phyloP scores from a whole-genome alignment of 1,139 yeast genomes.

The Lodderomyces beijingensis region DNA sequence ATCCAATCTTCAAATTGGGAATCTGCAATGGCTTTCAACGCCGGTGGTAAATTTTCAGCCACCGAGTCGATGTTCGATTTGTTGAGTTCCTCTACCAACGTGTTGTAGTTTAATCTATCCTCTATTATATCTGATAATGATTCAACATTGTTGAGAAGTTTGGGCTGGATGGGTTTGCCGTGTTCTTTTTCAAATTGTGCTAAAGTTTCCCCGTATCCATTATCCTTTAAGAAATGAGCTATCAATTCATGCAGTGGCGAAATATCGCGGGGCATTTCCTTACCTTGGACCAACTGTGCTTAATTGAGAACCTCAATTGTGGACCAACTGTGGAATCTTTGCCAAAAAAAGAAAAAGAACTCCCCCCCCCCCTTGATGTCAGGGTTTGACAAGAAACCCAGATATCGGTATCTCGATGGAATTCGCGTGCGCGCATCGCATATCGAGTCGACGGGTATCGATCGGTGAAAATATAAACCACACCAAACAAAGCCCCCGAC shows the following conservation, averaged over 20 bases:
- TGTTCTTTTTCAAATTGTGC: slow-evolving; percentile 45
- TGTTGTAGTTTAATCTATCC: slow-evolving; percentile 43
- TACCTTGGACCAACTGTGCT: too few species aligned
- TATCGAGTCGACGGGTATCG: too few species aligned
- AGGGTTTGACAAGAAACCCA: too few species aligned
- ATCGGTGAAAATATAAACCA: too few species aligned
- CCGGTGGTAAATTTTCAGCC: slow-evolving; percentile 9
- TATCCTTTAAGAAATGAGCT: slow-evolving; percentile 51
- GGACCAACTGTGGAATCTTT: too few species aligned
- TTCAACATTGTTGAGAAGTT: slow-evolving; percentile 25
- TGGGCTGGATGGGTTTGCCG: slow-evolving; percentile 28
- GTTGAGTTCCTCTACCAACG: slow-evolving; percentile 12
- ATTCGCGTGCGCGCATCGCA: too few species aligned
- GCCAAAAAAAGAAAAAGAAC: too few species aligned
- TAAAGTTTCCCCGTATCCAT: slow-evolving; percentile 45
- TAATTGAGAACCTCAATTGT: too few species aligned
- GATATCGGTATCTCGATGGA: too few species aligned
- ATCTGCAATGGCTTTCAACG: slow-evolving; percentile 10
- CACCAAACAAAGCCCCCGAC: too few species aligned
- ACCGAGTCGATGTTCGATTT: slow-evolving; percentile 4
- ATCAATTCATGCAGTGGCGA: slow-evolving; percentile 39
- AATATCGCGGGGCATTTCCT: too few species aligned
- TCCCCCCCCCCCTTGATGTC: too few species aligned
- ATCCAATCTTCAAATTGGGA: slow-evolving; percentile 33
- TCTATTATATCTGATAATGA: slow-evolving; percentile 45